A percentile compares a stretch with the other conserved stretches of the same genome.
Evolutionary conservation across 176 grass and related monocot species (phyloP).

Genomic region (Hordeum marinum): DNA sequence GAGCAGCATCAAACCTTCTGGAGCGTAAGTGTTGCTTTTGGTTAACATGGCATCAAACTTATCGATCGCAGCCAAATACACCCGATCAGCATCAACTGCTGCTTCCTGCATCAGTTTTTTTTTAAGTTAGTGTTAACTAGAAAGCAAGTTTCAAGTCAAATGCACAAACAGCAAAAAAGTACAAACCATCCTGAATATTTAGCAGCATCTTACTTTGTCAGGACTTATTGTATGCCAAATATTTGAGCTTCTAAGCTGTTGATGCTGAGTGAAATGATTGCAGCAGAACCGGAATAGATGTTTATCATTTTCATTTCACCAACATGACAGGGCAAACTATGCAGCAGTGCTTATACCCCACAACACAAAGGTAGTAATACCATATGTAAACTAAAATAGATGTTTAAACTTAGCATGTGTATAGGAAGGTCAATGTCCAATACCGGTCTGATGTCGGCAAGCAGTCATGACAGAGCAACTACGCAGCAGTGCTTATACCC

Average conservation of each 20-base stretch:
- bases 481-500: too few species aligned
- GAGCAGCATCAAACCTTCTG: constrained; percentile 52
- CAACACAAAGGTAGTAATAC: too few species aligned
- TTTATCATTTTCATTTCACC: not conserved
- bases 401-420: too few species aligned
- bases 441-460: too few species aligned
- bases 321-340: not conserved
- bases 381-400: too few species aligned
- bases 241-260: not conserved
- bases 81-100: constrained; percentile 69
- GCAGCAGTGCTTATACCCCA: too few species aligned
- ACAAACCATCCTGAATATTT: not conserved
- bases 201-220: not conserved
- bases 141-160: not conserved
- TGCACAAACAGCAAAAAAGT: not conserved
- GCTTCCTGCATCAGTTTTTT: constrained; percentile 64
- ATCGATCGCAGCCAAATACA: constrained; percentile 88
- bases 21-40: constrained; percentile 63
- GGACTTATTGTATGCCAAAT: not conserved
- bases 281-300: not conserved
- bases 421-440: too few species aligned
- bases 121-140: too few species aligned
- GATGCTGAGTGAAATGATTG: not conserved
- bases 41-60: constrained; percentile 93
- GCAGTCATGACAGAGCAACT: too few species aligned